These are phyloP conservation scores for Ascomycota sp. DNA, from an alignment of 2,329 filamentous ascomycete species.

Conservation along the genomic window DNA sequence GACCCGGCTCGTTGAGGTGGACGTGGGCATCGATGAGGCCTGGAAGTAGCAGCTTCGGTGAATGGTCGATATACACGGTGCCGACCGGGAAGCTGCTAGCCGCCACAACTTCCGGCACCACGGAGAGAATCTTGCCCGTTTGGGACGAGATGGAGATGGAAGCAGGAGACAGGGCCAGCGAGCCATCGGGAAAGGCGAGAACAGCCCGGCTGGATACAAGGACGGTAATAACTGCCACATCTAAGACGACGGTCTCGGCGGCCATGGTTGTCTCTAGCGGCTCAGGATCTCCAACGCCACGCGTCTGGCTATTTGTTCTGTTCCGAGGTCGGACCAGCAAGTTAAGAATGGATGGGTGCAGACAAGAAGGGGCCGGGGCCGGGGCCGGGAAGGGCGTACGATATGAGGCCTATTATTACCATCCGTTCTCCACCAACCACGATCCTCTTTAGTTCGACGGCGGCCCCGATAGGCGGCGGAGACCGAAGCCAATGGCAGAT, in stretches of 20 bases:
- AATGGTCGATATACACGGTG: conserved; percentile 61
- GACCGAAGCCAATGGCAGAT: too few relatives aligned
- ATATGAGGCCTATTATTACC: too few relatives aligned
- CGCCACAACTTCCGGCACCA: conserved; percentile 55
- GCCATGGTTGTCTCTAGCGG: too few relatives aligned
- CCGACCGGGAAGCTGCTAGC: conserved; percentile 48
- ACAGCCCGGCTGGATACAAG: conserved; percentile 69
- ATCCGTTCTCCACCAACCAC: too few relatives aligned
- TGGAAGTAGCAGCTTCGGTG: conserved; percentile 63
- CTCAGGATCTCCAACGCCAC: too few relatives aligned
- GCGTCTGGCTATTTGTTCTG: too few relatives aligned
- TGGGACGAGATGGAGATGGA: conserved; percentile 57
- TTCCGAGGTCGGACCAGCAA: too few relatives aligned
- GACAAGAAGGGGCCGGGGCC: too few relatives aligned
- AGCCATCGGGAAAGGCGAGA: conserved; percentile 43
- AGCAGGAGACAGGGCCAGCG: conserved; percentile 47
- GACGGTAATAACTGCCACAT: conserved; percentile 34
- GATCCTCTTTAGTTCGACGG: too few relatives aligned
- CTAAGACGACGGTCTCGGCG: conserved; percentile 1
- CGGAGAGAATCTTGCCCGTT: conserved; percentile 66
- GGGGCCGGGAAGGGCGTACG: too few relatives aligned
- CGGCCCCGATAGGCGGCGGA: too few relatives aligned
- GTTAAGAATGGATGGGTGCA: too few relatives aligned
- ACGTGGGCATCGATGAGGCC: conserved; percentile 93
- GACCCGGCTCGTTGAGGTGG: conserved; percentile 86